Evolutionary conservation across 2,329 filamentous ascomycete species (phyloP).

Genomic region (Sclerotinia glacialis): DNA sequence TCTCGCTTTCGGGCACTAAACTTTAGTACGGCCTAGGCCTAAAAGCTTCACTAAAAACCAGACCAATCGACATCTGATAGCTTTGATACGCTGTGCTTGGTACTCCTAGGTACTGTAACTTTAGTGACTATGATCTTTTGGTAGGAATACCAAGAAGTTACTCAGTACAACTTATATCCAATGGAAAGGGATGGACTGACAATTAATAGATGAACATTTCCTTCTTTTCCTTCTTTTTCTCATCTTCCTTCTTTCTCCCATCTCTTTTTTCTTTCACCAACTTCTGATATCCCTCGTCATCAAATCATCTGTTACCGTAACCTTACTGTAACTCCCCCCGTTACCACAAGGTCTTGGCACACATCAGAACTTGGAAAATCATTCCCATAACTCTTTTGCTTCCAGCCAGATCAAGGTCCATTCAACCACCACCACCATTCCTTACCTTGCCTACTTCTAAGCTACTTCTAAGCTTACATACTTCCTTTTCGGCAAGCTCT

Average conservation of each 20-base stretch:
- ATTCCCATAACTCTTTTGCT: background rate
- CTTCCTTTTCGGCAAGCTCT: slow-evolving; percentile 6
- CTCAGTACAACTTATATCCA: background rate
- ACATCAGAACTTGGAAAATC: slow-evolving; percentile 16
- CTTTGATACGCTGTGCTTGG: too few relatives aligned
- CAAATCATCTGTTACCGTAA: background rate
- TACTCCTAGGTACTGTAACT: too few relatives aligned
- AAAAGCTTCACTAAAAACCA: background rate
- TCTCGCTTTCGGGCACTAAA: background rate
- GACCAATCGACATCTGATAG: background rate
- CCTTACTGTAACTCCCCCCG: background rate
- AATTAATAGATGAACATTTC: too few relatives aligned
- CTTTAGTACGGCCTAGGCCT: background rate
- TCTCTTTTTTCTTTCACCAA: background rate
- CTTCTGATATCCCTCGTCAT: background rate
- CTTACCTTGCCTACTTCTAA: too few relatives aligned
- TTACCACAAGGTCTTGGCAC: background rate
- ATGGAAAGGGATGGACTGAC: background rate
- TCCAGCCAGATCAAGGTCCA: background rate
- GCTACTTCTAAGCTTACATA: too few relatives aligned
- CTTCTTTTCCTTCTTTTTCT: too few relatives aligned
- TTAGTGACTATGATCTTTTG: too few relatives aligned
- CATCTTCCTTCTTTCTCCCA: background rate
- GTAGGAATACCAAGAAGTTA: too few relatives aligned
- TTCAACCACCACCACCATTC: background rate